phyloP scores from a whole-genome alignment of 2,329 filamentous ascomycete species.

The Cladobotryum protrusum region DNA sequence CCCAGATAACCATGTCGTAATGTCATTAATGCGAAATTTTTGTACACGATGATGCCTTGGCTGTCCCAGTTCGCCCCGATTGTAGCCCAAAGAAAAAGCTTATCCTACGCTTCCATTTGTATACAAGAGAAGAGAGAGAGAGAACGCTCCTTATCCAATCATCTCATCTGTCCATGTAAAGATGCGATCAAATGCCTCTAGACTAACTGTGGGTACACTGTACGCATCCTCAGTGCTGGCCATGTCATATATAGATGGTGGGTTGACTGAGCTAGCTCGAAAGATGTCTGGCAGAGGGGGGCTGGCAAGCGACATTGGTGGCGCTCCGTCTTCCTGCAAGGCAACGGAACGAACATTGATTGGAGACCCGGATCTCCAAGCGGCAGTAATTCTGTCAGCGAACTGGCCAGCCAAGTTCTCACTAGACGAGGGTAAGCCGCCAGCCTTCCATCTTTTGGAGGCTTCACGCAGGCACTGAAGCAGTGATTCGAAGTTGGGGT shows the following conservation, averaged over 20 bases:
- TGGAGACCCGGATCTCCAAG: conserved; percentile 8
- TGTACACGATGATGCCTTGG: no score
- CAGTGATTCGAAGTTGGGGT: conserved; percentile 7
- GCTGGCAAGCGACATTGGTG: conserved; percentile 9
- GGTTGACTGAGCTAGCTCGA: conserved; percentile 1
- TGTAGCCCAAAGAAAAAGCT: no score
- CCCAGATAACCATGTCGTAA: no score
- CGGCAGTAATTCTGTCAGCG: conserved; percentile 7
- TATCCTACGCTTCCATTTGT: no score
- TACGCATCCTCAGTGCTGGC: not conserved
- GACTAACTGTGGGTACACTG: not conserved
- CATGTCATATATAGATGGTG: conserved; percentile 4
- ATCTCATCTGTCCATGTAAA: conserved; percentile 13
- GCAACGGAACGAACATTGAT: conserved; percentile 11
- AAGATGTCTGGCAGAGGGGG: conserved; percentile 11
- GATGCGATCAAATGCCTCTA: conserved; percentile 10
- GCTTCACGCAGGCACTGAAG: conserved; percentile 5
- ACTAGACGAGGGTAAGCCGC: not conserved
- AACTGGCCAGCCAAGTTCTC: conserved; percentile 12
- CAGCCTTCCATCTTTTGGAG: conserved; percentile 5
- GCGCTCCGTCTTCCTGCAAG: conserved; percentile 6
- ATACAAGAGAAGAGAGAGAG: no score
- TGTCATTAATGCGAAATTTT: no score
- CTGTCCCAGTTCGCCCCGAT: no score
- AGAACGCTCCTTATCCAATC: not conserved